Conservation (phyloP, 2,329 filamentous ascomycete genomes). For the Juglanconis sp. region DNA sequence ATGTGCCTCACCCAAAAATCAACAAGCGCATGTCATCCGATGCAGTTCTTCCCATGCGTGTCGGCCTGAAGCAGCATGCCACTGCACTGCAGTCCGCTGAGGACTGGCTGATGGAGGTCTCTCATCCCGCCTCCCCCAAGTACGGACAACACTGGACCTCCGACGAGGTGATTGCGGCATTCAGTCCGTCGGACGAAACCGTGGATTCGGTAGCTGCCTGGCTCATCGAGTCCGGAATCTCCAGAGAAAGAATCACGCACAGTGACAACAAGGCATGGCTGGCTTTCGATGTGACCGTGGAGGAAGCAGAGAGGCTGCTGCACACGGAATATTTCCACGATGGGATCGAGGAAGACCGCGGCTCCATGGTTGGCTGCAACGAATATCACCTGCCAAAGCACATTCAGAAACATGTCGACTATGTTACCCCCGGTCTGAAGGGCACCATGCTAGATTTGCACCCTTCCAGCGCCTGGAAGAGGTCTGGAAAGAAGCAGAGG, state of each 20-base stretch:
- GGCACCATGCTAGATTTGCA: conserved; percentile 2
- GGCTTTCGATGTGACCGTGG: conserved; percentile 25
- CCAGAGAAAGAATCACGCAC: background rate
- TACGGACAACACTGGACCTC: conserved; percentile 32
- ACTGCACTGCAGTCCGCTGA: conserved; percentile 6
- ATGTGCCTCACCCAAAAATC: conserved; percentile 6
- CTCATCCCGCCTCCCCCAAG: conserved; percentile 8
- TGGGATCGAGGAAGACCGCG: conserved; percentile 23
- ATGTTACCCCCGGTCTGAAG: conserved; percentile 16
- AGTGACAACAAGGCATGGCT: conserved; percentile 22
- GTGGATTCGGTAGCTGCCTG: conserved; percentile 32
- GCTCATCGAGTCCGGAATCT: conserved; percentile 31
- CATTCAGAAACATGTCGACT: conserved; percentile 20
- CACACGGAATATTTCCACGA: conserved; percentile 24
- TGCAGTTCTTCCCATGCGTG: conserved; percentile 6
- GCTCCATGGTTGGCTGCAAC: conserved; percentile 20
- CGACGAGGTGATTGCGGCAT: conserved; percentile 35
- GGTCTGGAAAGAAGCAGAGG: background rate
- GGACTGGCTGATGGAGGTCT: conserved; percentile 14
- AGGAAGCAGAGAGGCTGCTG: conserved; percentile 25
- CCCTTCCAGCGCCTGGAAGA: background rate
- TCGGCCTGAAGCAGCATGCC: conserved; percentile 10
- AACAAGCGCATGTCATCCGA: conserved; percentile 6
- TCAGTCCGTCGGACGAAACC: conserved; percentile 31
- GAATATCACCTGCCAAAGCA: conserved; percentile 20